Percentiles rank a stretch among this genome's conserved stretches.
phyloP scores from a whole-genome alignment of 805 yeast species.

The Ogataea nakhonphanomensis region DNA sequence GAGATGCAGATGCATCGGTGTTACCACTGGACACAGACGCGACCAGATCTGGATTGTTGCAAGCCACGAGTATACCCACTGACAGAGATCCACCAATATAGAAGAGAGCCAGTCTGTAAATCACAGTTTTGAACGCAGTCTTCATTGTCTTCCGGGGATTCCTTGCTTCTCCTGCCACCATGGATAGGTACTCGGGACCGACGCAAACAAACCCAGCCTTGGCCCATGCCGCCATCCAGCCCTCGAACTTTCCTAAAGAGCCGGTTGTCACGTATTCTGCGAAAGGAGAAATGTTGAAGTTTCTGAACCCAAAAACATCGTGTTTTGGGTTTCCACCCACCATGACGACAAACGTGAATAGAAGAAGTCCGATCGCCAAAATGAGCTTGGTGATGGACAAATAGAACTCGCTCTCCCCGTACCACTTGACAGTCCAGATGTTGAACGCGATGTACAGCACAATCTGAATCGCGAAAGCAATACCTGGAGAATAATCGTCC shows the following conservation, averaged over 20 bases:
- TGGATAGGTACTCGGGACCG: slow-evolving; percentile 43
- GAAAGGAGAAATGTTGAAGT: slow-evolving; percentile 41
- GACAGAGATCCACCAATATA: slow-evolving; percentile 39
- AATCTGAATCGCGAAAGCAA: slow-evolving; percentile 42
- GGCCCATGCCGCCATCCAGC: slow-evolving; percentile 38
- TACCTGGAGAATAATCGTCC: slow-evolving; percentile 46
- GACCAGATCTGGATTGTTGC: slow-evolving; percentile 32
- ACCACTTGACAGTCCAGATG: slow-evolving; percentile 45
- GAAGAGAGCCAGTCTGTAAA: slow-evolving; percentile 42
- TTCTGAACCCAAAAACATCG: slow-evolving; percentile 47
- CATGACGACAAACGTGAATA: slow-evolving; percentile 52
- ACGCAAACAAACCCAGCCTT: slow-evolving; percentile 40
- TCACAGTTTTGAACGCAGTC: slow-evolving; percentile 40
- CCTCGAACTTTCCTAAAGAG: slow-evolving; percentile 38
- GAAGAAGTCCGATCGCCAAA: slow-evolving; percentile 44
- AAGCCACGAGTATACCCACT: slow-evolving; percentile 38
- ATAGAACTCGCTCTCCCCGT: slow-evolving; percentile 52
- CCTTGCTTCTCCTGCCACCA: slow-evolving; percentile 42
- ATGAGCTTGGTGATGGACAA: slow-evolving; percentile 44
- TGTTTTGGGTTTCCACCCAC: slow-evolving; percentile 54
- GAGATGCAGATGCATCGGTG: slow-evolving; percentile 73
- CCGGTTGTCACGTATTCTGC: slow-evolving; percentile 38
- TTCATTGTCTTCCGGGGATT: slow-evolving; percentile 41
- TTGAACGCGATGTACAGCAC: slow-evolving; percentile 41
- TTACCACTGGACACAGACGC: slow-evolving; percentile 52